Evolutionary conservation across 139 green algal genomes (phyloP), one percentile per base, ranked within the genome.

Genomic region (Chlamydomonas sphaeroides): DNA sequence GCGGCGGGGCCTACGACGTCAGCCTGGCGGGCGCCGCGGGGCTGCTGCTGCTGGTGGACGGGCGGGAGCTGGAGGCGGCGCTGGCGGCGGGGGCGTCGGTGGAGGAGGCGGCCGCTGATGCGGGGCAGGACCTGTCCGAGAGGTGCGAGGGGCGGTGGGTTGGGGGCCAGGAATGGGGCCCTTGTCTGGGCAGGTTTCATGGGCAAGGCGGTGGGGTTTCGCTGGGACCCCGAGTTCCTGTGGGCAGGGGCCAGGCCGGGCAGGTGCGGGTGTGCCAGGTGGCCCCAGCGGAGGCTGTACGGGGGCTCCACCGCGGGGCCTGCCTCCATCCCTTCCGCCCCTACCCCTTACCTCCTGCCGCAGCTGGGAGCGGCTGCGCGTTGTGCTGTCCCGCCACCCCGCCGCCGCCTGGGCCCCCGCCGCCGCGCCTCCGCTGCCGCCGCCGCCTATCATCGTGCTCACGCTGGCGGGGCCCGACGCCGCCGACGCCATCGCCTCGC

Each of bases 311-410:
- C n/a, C n/a, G n/a, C n/a, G n/a, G n/a, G n/a, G n/a, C n/a, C n/a
- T n/a, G n/a, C n/a, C n/a, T n/a, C n/a, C n/a, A n/a, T n/a, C n/a
- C n/a, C n/a, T n/a, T n/a, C n/a, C n/a, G n/a, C n/a, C n/a, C n/a
- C n/a, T n/a, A n/a, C n/a, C n/a, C n/a, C n/a, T n/a, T n/a, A 26
- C 57, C 57, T 28, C 28, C 32, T 14, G 26, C 1, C 41, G 41
- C 59, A 80, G 74, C 59, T 80, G 74, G 74, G 74, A 80, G 74
- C 74, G 59, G 6, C 74, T 80, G 5, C 59, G 74, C 26, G 56
- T 6, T 3, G 59, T 80, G 30, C 59, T 80, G 20, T 42, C 30
- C 39, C 18, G 14, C 39, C 74, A 71, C 3, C 74, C 74, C 4
- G 23, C 30, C 10, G n/a, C 59, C 30, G 66, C 32, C 39, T n/a